These are phyloP conservation scores for Tuber magnatum DNA, from an alignment of 495 filamentous ascomycete species.

Conservation along the genomic window DNA sequence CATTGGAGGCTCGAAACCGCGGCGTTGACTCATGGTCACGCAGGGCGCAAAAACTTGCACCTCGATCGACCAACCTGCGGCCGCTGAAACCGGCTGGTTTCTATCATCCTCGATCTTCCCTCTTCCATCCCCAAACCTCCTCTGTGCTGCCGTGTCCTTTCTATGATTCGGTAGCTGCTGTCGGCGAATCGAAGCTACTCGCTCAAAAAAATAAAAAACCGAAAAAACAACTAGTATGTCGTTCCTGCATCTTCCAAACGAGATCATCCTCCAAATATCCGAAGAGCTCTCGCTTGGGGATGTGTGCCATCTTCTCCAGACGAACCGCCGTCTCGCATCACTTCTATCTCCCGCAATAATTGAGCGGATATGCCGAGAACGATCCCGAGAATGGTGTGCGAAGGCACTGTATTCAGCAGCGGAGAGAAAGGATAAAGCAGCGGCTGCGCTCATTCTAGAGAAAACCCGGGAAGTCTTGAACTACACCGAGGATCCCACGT, in stretches of 20 bases:
- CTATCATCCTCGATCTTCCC: not conserved
- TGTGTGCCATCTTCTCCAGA: conserved; percentile 12
- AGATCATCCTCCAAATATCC: conserved; percentile 21
- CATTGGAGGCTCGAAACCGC: not conserved
- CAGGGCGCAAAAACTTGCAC: not conserved
- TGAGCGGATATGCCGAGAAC: not conserved
- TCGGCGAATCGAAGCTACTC: not conserved
- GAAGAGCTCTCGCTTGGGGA: conserved; percentile 7
- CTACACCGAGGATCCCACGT: not conserved
- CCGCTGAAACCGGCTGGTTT: not conserved
- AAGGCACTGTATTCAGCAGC: conserved; percentile 6
- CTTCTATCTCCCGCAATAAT: conserved; percentile 19
- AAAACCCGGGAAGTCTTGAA: not conserved
- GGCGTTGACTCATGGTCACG: not conserved
- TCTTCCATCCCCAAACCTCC: not conserved
- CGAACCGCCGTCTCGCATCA: conserved; percentile 12
- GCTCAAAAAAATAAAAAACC: not conserved
- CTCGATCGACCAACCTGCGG: not conserved
- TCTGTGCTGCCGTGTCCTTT: not conserved
- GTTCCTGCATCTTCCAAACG: conserved; percentile 19
- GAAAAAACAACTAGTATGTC: not conserved
- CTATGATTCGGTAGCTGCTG: not conserved
- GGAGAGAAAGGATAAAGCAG: not conserved
- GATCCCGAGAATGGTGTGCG: not conserved
- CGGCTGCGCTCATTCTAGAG: not conserved